Evolutionary conservation across 306 rosid genomes (phyloP).

Genomic region (Alnus rubra): DNA sequence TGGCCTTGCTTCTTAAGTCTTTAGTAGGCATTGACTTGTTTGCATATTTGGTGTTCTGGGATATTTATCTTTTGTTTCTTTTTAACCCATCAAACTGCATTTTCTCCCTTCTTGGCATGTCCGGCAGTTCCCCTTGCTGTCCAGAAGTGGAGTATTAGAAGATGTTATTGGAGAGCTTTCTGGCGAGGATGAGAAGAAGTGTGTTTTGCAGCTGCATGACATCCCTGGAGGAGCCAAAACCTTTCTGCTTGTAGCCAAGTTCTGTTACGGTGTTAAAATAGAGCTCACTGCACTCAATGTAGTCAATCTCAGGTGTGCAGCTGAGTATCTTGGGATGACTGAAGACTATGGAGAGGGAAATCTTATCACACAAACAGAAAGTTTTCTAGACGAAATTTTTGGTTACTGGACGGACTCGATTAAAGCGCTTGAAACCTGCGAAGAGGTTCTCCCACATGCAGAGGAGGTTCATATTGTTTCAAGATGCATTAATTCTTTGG

Average conservation of each 20-base stretch:
- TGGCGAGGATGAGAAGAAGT: slow-evolving; percentile 46
- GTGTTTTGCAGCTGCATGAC: slow-evolving; percentile 63
- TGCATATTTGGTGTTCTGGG: slow-evolving; percentile 1
- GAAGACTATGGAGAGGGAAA: slow-evolving; percentile 83
- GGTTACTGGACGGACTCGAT: slow-evolving; percentile 79
- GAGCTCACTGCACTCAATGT: slow-evolving; percentile 70
- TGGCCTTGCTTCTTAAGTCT: not conserved
- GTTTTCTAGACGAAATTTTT: slow-evolving; percentile 60
- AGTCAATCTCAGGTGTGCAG: slow-evolving; percentile 67
- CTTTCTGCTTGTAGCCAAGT: slow-evolving; percentile 62
- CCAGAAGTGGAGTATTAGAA: slow-evolving; percentile 75
- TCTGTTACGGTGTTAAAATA: slow-evolving; percentile 85
- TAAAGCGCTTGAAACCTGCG: slow-evolving; percentile 71
- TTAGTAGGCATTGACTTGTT: not conserved
- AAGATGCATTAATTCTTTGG: slow-evolving; percentile 74
- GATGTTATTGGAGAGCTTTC: slow-evolving; percentile 49
- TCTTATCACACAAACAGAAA: slow-evolving; percentile 61
- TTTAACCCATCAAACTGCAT: not conserved
- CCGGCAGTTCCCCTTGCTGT: slow-evolving; percentile 81
- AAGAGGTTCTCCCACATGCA: slow-evolving; percentile 59
- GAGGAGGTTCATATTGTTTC: slow-evolving; percentile 84
- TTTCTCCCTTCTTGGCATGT: slow-evolving; percentile 9
- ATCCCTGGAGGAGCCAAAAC: slow-evolving; percentile 85
- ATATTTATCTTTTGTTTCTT: not conserved
- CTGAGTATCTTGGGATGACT: slow-evolving; percentile 74